Evolutionary conservation across 148 eudicot species (phyloP).

Genomic region (Rhododendron griersonianum): DNA sequence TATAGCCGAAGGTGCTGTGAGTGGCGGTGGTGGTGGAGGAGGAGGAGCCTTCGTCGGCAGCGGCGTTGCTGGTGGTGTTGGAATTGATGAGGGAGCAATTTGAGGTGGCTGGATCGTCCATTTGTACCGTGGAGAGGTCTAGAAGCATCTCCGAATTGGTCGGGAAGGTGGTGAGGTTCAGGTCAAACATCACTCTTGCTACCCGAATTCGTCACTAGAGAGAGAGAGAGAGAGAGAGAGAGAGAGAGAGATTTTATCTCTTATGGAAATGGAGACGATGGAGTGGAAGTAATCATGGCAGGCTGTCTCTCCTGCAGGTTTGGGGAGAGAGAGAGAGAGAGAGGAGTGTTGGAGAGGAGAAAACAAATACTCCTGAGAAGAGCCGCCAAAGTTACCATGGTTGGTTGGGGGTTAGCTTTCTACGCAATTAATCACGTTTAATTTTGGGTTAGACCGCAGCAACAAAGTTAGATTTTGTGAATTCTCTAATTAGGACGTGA

Average conservation of each 20-base stretch:
- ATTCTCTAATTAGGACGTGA: no score
- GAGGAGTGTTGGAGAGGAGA: not conserved
- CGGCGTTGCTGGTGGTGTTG: not conserved
- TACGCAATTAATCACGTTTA: no score
- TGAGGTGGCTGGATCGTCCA: not conserved
- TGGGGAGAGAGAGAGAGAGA: not conserved
- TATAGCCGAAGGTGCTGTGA: not conserved
- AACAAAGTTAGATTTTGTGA: no score
- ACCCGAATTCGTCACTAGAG: not conserved
- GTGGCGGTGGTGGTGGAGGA: not conserved
- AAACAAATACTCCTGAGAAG: no score
- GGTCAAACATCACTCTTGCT: not conserved
- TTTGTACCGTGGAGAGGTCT: not conserved
- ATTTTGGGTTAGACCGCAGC: no score
- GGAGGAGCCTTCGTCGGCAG: not conserved
- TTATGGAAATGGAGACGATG: no score
- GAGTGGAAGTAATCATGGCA: no score
- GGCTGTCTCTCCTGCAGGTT: not conserved
- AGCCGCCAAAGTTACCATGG: no score
- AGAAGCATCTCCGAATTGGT: not conserved
- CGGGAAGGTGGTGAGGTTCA: not conserved
- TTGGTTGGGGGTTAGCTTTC: no score
- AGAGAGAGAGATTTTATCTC: no score
- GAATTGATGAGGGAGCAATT: not conserved
- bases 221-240: not conserved